phyloP scores from a whole-genome alignment of 1,284 basidiomycete species.

The Cryptococcus sp. region DNA sequence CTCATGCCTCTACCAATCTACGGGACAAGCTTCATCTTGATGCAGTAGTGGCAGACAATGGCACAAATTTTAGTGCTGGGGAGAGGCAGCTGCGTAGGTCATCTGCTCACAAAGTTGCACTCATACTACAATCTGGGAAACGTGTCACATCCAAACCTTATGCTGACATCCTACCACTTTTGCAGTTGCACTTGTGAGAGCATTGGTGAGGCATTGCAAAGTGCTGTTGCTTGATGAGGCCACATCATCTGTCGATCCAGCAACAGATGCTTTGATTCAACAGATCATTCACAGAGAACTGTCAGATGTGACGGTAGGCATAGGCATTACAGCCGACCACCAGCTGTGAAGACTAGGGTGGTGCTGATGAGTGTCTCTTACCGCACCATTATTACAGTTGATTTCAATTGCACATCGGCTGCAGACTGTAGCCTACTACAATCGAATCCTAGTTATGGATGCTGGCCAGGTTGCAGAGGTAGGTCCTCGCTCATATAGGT shows the following conservation, averaged over 20 bases:
- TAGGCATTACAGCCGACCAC: background rate
- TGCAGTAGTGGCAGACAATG: constrained; percentile 36
- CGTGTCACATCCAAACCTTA: constrained; percentile 59
- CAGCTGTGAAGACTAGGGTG: too few species aligned
- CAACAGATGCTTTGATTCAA: constrained; percentile 74
- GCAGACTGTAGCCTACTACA: constrained; percentile 64
- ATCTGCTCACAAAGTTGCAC: constrained; percentile 33
- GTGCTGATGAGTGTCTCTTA: too few species aligned
- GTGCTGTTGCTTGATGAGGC: constrained; percentile 65
- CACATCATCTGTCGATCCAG: constrained; percentile 66
- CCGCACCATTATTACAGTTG: constrained; percentile 47
- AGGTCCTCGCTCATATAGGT: constrained; percentile 16
- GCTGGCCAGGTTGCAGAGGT: constrained; percentile 40
- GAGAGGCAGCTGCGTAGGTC: constrained; percentile 27
- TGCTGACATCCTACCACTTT: constrained; percentile 17
- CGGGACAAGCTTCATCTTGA: constrained; percentile 65
- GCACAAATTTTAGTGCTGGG: constrained; percentile 59
- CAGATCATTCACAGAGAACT: constrained; percentile 73
- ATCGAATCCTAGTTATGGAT: constrained; percentile 50
- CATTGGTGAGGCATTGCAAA: constrained; percentile 67
- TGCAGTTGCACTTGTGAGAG: constrained; percentile 67
- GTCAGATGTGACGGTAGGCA: constrained; percentile 44
- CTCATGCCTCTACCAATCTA: background rate
- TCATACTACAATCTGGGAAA: too few species aligned
- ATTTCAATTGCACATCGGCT: constrained; percentile 74